Base-by-base conservation (phyloP, 345 rosid genomes). In the Camelina sativa region DNA sequence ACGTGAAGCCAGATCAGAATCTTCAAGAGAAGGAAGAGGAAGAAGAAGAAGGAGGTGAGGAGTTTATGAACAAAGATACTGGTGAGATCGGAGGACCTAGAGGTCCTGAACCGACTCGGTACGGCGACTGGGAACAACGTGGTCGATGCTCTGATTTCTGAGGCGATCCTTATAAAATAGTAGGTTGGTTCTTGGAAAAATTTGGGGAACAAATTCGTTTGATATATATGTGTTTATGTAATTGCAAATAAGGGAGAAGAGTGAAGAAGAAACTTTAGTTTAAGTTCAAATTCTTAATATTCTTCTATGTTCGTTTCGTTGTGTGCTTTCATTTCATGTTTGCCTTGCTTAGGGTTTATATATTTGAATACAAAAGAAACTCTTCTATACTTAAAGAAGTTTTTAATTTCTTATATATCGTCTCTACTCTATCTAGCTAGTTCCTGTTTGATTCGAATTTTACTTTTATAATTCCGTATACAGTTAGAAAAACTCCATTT, bases 91-190 rank as follows among this genome's bases (percentile, higher is more conserved):
- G 93, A 44, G 97, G 97, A 2, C 96, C 98, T 15, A 79, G 73
- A 59, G 96, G 95, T 8, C 97, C 92, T 22, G 97, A 94, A 60
- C 98, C 97, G 13, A 94, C 98, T 65, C 89, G 98, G 1, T 94
- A 83, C 80, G 97, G 98, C 46, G 97, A 91, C 74, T 94, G 97
- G 98, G 97, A 94, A 75, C 91, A 85, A 11, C 84, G 83, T 19
- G 97, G 98, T 44, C 96, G 97, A 40, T 94, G 97, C 88, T 88
- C 57, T 48, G 98, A 94, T 84, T 91, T 94, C 76, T 90, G 80
- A 87, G 15, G 19, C 15, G 63, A 32, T 38, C 20, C 17, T 50
- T 34, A 30, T 6, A 32, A 37, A 37, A 37, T 12, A 28, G 30
- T 52, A 34, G 56, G 3, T 38, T 41, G 6, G n/a, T n/a, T n/a